Evolutionary conservation across 2,329 filamentous ascomycete species (phyloP), one percentile per base, ranked within the genome.

Genomic region (Hortaea sp.): DNA sequence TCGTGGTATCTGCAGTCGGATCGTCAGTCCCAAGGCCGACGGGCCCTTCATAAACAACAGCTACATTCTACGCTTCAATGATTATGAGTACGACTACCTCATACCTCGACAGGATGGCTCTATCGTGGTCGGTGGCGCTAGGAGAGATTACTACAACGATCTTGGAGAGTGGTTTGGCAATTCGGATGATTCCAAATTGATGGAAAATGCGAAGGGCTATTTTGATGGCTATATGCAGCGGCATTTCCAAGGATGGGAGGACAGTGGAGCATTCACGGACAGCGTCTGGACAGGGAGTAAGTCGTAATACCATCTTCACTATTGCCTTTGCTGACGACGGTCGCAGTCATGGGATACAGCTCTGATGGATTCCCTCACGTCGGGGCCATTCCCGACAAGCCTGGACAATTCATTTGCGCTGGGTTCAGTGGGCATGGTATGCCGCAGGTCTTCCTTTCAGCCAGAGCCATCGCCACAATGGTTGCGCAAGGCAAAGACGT

Each of bases 371-470:
- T 49, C 34, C 72, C 73, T 0, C 65, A 69, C n/a, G 56, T 77
- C 1, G 72, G 73, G 0, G 50, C 53, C 0, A 60, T 76, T 0
- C 72, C 72, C 0, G 65, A 58, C 0, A 63, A 62, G 41, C 46
- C 59, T 2, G 64, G 63, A 5, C 65, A 71, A 50, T 71, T 66
- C 41, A 60, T 76, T n/a, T 57, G 71, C 20, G 71, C 68, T 0
- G 74, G 73, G 0, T 76, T 75, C 49, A 69, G 67, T 29, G 74
- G 74, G 0, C 72, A 75, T 46, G 74, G 74, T 0, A 77, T 77
- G 72, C 66, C 70, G 0, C 54, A 70, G 27, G 66, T 73, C 12
- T 68, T 69, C 13, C 58, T 71, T 0, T 57, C 63, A 5, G 65
- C 64, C 5, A 66, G 68, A 49, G 69, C 63, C 0, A 39, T 74